Percentiles rank a stretch among this genome's conserved stretches.
Evolutionary conservation across 768 basidiomycete species (phyloP).

Genomic region (Russula virescens): DNA sequence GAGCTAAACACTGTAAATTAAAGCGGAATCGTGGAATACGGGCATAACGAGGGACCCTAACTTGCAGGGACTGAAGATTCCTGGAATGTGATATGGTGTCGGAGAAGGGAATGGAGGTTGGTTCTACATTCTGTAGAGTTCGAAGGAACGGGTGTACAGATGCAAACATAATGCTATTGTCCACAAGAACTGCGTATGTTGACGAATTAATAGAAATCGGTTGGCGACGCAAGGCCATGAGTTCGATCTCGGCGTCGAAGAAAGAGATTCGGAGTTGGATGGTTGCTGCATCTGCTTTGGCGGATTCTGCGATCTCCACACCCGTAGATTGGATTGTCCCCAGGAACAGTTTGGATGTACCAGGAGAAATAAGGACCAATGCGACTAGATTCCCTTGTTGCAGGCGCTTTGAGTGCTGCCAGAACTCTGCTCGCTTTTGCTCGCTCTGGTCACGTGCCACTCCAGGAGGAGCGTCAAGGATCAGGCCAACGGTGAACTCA

Average conservation of each 20-base stretch:
- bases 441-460: constrained; percentile 40
- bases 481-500: constrained; percentile 44
- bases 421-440: constrained; percentile 45
- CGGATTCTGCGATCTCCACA: constrained; percentile 43
- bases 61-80: neutral
- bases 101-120: constrained; percentile 19
- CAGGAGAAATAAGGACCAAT: constrained; percentile 38
- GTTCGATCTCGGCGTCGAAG: constrained; percentile 54
- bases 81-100: constrained; percentile 2
- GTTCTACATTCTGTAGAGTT: constrained; percentile 19
- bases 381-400: constrained; percentile 61
- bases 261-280: constrained; percentile 51
- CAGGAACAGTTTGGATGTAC: constrained; percentile 39
- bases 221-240: constrained; percentile 39
- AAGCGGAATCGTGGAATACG: constrained; percentile 48
- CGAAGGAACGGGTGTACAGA: constrained; percentile 20
- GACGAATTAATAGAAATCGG: constrained; percentile 26
- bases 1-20: constrained; percentile 44
- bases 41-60: constrained; percentile 10
- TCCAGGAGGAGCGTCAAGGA: constrained; percentile 50
- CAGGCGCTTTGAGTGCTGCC: constrained; percentile 59
- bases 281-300: constrained; percentile 30
- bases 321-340: constrained; percentile 44
- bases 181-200: constrained; percentile 19
- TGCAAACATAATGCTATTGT: constrained; percentile 21